phyloP scores from a whole-genome alignment of 2,329 filamentous ascomycete genomes.

The Pseudogymnoascus sp. region DNA sequence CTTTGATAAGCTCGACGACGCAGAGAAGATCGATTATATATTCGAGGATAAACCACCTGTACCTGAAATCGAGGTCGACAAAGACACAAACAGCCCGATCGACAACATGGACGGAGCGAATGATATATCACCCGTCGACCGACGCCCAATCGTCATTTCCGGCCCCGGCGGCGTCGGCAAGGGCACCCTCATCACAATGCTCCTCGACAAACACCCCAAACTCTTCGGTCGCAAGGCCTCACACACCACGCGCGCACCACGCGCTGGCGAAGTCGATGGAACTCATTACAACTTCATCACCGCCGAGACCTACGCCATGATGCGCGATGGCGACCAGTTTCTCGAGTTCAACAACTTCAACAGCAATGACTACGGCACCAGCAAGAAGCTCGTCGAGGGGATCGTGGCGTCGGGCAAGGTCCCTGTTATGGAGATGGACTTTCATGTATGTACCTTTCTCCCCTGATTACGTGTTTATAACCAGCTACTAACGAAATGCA shows the following conservation, averaged over 20 bases:
- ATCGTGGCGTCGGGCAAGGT: conserved; percentile 52
- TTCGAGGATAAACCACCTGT: conserved; percentile 39
- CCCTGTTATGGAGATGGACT: conserved; percentile 46
- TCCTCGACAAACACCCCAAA: conserved; percentile 56
- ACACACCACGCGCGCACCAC: conserved; percentile 47
- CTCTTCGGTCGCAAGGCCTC: conserved; percentile 54
- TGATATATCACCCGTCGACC: conserved; percentile 39
- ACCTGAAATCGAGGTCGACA: neutral
- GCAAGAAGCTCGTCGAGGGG: conserved; percentile 43
- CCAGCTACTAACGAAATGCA: conserved; percentile 23
- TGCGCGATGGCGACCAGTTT: conserved; percentile 53
- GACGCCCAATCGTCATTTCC: conserved; percentile 56
- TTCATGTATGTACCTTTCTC: conserved; percentile 39
- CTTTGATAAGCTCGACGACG: conserved; percentile 84
- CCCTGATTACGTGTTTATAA: neutral
- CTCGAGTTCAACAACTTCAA: conserved; percentile 48
- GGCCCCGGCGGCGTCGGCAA: conserved; percentile 58
- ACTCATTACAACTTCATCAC: conserved; percentile 51
- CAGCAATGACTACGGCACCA: conserved; percentile 49
- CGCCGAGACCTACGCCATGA: conserved; percentile 46
- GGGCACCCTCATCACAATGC: conserved; percentile 53
- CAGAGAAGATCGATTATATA: conserved; percentile 58
- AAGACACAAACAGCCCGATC: neutral
- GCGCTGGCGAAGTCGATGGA: conserved; percentile 45
- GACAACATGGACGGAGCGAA: neutral